These are phyloP conservation scores for Globisporangium echinulatum DNA, from an alignment of 352 stramenopile genomes.

Conservation along the genomic window DNA sequence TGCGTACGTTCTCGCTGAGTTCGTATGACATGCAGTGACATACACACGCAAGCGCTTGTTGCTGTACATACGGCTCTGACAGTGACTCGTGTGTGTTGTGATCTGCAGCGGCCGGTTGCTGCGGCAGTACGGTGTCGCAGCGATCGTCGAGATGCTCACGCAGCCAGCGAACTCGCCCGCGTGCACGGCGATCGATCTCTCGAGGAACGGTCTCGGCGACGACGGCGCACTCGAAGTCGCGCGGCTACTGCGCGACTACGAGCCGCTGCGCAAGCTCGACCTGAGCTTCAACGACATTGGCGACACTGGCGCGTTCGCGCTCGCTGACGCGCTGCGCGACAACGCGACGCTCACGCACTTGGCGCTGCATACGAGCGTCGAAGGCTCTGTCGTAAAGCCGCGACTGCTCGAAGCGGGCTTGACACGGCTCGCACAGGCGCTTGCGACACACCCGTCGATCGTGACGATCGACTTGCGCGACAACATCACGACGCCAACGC, in stretches of 20 bases:
- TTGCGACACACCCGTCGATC: constrained; percentile 31
- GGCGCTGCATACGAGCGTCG: constrained; percentile 36
- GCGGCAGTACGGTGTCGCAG: constrained; percentile 41
- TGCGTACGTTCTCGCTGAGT: constrained; percentile 14
- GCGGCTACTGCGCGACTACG: constrained; percentile 26
- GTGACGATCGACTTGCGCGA: constrained; percentile 45
- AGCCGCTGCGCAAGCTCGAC: constrained; percentile 35
- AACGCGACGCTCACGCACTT: constrained; percentile 47
- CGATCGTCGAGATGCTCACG: constrained; percentile 34
- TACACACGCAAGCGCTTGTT: background rate
- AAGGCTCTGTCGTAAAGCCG: constrained; percentile 23
- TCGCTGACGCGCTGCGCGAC: constrained; percentile 33
- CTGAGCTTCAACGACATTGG: constrained; percentile 76
- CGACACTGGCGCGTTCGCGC: constrained; percentile 28
- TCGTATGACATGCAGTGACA: background rate
- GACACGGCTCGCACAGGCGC: constrained; percentile 20
- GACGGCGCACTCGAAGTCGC: constrained; percentile 45
- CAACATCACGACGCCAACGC: constrained; percentile 25
- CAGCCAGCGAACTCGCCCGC: background rate
- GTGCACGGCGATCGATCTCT: constrained; percentile 42
- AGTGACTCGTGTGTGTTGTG: background rate
- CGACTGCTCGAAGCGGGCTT: constrained; percentile 41
- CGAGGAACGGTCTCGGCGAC: constrained; percentile 47
- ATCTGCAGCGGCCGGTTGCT: constrained; percentile 26
- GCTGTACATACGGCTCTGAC: background rate